A percentile compares a stretch with the other conserved stretches of the same genome.
Conservation (phyloP, 2,329 filamentous ascomycete genomes). For the Macrophomina phaseolina region DNA sequence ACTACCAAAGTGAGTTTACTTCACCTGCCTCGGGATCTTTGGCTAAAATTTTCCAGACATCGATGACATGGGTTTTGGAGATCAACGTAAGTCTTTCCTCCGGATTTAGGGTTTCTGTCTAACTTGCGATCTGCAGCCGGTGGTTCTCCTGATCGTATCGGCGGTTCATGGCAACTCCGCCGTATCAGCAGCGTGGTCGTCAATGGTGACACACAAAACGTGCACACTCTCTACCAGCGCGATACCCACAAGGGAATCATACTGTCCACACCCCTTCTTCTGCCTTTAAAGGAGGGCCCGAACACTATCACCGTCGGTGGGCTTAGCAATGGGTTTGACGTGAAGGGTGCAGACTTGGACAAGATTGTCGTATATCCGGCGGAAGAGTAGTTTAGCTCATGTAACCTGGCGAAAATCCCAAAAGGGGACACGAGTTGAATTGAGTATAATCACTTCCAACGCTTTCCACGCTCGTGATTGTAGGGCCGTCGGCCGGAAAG, state of each 20-base stretch:
- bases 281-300: constrained; percentile 60
- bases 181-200: constrained; percentile 66
- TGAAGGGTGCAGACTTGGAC: constrained; percentile 65
- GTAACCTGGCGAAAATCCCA: too few species aligned
- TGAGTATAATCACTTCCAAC: too few species aligned
- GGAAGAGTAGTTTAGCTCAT: constrained; percentile 41
- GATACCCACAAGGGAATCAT: constrained; percentile 67
- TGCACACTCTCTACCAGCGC: constrained; percentile 59
- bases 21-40: not conserved
- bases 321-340: constrained; percentile 61
- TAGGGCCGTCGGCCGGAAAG: too few species aligned
- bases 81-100: constrained; percentile 41
- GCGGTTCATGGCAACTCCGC: constrained; percentile 64
- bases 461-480: too few species aligned
- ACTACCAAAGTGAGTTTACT: constrained; percentile 54
- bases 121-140: constrained; percentile 43
- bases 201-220: constrained; percentile 57
- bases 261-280: constrained; percentile 61
- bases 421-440: too few species aligned
- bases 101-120: not conserved
- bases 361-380: constrained; percentile 65
- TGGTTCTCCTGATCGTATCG: constrained; percentile 64
- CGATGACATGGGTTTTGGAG: constrained; percentile 66
- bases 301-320: constrained; percentile 66
- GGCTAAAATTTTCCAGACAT: constrained; percentile 43